Percentiles rank a stretch among this genome's conserved stretches.
Evolutionary conservation across 2,329 filamentous ascomycete species (phyloP).

Genomic region (Calycina marina): DNA sequence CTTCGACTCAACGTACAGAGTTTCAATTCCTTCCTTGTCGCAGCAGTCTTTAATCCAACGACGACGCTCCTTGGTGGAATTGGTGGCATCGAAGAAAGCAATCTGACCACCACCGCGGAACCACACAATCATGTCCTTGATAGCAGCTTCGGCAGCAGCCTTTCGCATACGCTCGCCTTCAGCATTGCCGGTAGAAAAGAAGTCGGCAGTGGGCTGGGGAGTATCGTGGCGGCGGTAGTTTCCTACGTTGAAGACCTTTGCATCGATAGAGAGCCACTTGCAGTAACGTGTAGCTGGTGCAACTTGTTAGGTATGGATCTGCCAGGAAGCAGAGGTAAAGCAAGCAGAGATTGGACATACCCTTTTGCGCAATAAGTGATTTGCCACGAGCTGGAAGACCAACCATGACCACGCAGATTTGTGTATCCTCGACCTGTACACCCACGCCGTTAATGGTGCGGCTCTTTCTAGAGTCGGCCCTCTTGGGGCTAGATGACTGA

Average conservation of each 20-base stretch:
- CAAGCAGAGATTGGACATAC: slow-evolving; percentile 29
- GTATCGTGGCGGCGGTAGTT: slow-evolving; percentile 84
- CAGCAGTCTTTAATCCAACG: slow-evolving; percentile 83
- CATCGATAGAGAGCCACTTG: slow-evolving; percentile 87
- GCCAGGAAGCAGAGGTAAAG: slow-evolving; percentile 2
- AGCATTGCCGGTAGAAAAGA: slow-evolving; percentile 82
- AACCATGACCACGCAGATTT: slow-evolving; percentile 98
- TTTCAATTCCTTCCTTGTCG: slow-evolving; percentile 63
- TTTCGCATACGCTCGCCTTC: slow-evolving; percentile 82
- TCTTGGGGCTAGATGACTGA: too few relatives aligned
- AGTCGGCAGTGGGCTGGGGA: slow-evolving; percentile 81
- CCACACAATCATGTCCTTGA: slow-evolving; percentile 90
- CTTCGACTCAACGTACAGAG: slow-evolving; percentile 91
- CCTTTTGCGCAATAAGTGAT: slow-evolving; percentile 95
- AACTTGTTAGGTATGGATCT: slow-evolving; percentile 5
- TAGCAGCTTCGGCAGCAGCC: slow-evolving; percentile 80
- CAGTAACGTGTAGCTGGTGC: slow-evolving; percentile 74
- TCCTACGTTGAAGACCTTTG: slow-evolving; percentile 94
- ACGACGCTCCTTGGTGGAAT: slow-evolving; percentile 79
- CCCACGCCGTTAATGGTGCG: slow-evolving; percentile 45
- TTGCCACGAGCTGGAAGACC: slow-evolving; percentile 91
- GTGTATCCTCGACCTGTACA: slow-evolving; percentile 85
- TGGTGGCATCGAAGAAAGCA: slow-evolving; percentile 90
- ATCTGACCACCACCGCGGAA: slow-evolving; percentile 72
- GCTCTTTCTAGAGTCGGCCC: too few relatives aligned